Percentiles rank a stretch among this genome's conserved stretches.
These are phyloP conservation scores for Dactylorhiza incarnata DNA, from an alignment of 106 monocot genomes.

Conservation along the genomic window DNA sequence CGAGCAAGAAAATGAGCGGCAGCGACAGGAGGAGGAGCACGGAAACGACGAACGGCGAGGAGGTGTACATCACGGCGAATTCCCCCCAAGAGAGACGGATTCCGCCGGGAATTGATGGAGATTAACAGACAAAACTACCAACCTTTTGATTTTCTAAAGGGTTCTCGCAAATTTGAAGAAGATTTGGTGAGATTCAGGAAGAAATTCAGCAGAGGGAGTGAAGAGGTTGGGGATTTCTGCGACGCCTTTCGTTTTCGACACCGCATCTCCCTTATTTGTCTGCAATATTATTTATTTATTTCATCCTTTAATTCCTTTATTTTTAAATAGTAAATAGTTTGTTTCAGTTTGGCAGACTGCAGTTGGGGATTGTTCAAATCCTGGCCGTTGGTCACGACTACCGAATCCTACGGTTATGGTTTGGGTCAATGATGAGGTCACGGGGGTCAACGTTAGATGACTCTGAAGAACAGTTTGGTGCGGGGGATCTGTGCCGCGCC, in stretches of 20 bases:
- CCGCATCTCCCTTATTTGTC: neutral
- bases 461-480: too few relatives aligned
- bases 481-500: too few relatives aligned
- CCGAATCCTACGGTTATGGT: too few relatives aligned
- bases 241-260: neutral
- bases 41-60: conserved; percentile 45
- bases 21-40: conserved; percentile 39
- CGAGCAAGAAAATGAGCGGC: conserved; percentile 44
- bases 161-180: neutral
- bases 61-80: conserved; percentile 7
- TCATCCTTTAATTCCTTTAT: neutral
- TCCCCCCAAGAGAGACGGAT: neutral
- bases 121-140: neutral
- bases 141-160: neutral
- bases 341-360: neutral
- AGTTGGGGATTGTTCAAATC: too few relatives aligned
- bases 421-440: too few relatives aligned
- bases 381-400: too few relatives aligned
- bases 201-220: neutral
- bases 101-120: neutral
- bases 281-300: neutral
- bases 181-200: neutral
- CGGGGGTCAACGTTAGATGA: too few relatives aligned
- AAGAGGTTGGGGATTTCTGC: neutral
- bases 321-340: neutral